Evolutionary conservation across 495 filamentous ascomycete genomes (phyloP).

Genomic region (Hyaloscypha hepaticicola): DNA sequence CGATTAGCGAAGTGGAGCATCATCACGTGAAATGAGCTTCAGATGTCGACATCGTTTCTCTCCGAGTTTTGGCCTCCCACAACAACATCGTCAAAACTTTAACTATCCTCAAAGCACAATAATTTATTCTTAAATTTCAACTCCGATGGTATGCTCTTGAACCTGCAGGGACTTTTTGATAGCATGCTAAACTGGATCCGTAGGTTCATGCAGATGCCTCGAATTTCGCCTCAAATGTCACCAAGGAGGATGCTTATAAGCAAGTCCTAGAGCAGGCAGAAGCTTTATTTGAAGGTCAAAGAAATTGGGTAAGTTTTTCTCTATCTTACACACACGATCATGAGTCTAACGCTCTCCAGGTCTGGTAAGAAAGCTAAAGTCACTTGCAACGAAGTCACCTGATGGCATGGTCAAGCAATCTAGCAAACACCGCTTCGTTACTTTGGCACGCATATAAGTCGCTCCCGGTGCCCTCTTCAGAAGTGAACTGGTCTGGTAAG

Average conservation of each 20-base stretch:
- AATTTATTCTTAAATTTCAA: background rate
- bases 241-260: constrained; percentile 74
- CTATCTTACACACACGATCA: constrained; percentile 14
- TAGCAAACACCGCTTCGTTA: constrained; percentile 79
- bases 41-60: background rate
- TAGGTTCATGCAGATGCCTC: constrained; percentile 89
- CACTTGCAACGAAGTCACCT: background rate
- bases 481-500: constrained; percentile 82
- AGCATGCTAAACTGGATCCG: background rate
- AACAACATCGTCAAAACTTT: background rate
- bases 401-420: no score
- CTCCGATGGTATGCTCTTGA: background rate
- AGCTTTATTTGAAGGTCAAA: constrained; percentile 71
- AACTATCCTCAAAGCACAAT: background rate
- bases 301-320: constrained; percentile 74
- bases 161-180: no score
- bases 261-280: constrained; percentile 71
- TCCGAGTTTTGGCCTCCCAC: background rate
- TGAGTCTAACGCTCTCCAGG: constrained; percentile 31
- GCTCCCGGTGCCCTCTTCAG: constrained; percentile 66
- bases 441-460: constrained; percentile 84
- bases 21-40: background rate
- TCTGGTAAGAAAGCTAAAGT: constrained; percentile 19
- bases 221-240: constrained; percentile 62
- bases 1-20: background rate